Conservation (phyloP, 2,329 filamentous ascomycete genomes). For the Pezicula rhizophila region DNA sequence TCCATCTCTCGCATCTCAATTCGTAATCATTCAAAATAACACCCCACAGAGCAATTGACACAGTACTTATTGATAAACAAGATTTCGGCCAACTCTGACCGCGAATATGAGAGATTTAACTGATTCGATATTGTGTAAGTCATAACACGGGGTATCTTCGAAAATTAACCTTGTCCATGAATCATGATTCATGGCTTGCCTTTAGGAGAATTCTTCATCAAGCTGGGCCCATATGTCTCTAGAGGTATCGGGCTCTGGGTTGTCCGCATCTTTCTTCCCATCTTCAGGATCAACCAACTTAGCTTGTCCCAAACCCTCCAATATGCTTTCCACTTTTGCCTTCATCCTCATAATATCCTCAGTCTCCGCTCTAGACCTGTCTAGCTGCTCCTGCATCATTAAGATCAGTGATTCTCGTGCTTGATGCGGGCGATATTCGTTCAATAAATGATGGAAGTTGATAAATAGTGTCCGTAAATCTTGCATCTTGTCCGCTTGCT, state of each 20-base stretch:
- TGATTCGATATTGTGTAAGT: no score
- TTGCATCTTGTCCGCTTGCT: conserved; percentile 65
- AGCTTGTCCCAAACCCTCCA: conserved; percentile 60
- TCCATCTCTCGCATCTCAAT: no score
- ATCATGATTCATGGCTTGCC: neutral
- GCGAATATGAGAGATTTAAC: no score
- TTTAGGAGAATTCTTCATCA: conserved; percentile 35
- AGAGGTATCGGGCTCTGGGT: conserved; percentile 7
- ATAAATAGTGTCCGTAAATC: conserved; percentile 78
- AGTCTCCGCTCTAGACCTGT: conserved; percentile 67
- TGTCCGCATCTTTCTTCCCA: conserved; percentile 10
- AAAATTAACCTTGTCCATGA: neutral
- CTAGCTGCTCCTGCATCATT: conserved; percentile 81
- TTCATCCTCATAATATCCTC: conserved; percentile 59
- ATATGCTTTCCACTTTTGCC: conserved; percentile 65
- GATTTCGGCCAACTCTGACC: no score
- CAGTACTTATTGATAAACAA: no score
- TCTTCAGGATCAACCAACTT: conserved; percentile 10
- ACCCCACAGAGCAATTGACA: no score
- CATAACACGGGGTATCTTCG: no score
- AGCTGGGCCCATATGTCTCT: conserved; percentile 37
- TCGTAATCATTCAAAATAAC: no score
- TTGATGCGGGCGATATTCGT: conserved; percentile 91
- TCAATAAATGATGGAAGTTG: conserved; percentile 89
- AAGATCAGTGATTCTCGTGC: conserved; percentile 80